Evolutionary conservation across 805 yeast species (phyloP).

Genomic region (Metschnikowia orientalis): DNA sequence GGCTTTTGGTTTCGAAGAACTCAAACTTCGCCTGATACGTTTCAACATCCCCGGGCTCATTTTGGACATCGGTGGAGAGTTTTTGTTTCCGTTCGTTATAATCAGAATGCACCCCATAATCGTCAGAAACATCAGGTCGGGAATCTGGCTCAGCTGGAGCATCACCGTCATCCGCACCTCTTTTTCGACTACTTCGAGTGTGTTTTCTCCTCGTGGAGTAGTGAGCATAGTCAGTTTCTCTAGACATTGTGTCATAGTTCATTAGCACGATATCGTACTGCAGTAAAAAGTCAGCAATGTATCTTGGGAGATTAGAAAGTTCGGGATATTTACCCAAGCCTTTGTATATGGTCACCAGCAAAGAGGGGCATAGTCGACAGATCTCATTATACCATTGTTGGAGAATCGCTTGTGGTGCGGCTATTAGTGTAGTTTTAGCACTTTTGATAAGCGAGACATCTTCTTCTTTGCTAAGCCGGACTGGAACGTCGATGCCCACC

Average conservation of each 20-base stretch:
- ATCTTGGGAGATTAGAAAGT: constrained; percentile 28
- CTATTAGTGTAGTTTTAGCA: constrained; percentile 70
- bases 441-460: constrained; percentile 43
- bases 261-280: constrained; percentile 75
- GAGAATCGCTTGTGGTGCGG: constrained; percentile 81
- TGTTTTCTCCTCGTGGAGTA: constrained; percentile 57
- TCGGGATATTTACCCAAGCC: constrained; percentile 42
- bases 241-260: constrained; percentile 65
- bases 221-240: constrained; percentile 74
- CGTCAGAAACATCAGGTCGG: constrained; percentile 10
- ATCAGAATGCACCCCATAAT: too few relatives aligned
- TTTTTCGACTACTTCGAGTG: constrained; percentile 28
- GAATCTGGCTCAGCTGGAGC: not conserved
- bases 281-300: constrained; percentile 51
- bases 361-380: constrained; percentile 48
- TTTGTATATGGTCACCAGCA: constrained; percentile 59
- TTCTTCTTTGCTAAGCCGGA: constrained; percentile 33
- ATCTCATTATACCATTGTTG: constrained; percentile 86
- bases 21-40: constrained; percentile 13
- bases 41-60: constrained; percentile 3
- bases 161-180: constrained; percentile 5
- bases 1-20: constrained; percentile 5
- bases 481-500: constrained; percentile 26
- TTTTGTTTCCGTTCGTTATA: too few relatives aligned
- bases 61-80: not conserved